A percentile compares a stretch with the other conserved stretches of the same genome.
These are phyloP conservation scores for Fusarium sp. DNA, from an alignment of 2,329 filamentous ascomycete genomes.

Conservation along the genomic window DNA sequence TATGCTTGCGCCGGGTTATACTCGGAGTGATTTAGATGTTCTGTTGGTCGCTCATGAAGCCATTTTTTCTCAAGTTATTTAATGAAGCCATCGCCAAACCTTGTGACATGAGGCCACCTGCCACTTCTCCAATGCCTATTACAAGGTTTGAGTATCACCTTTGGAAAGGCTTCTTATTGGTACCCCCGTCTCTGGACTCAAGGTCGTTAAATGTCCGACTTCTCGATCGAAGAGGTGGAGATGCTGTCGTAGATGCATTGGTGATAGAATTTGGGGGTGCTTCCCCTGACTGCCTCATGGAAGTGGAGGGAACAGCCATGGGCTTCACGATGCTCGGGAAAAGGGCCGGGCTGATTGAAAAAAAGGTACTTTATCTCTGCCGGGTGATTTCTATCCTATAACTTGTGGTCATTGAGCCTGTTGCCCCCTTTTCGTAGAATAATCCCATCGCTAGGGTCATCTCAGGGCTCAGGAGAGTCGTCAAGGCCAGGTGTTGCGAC, in stretches of 20 bases:
- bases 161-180: not conserved
- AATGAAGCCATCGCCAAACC: too few relatives aligned
- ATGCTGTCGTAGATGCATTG: not conserved
- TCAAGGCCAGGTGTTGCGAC: not conserved
- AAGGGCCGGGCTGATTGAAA: not conserved
- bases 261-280: not conserved
- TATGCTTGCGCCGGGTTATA: too few relatives aligned
- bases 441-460: not conserved
- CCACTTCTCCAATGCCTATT: too few relatives aligned
- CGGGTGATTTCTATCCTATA: rapidly evolving
- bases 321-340: not conserved
- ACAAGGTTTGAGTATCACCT: too few relatives aligned
- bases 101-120: not conserved
- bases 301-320: not conserved
- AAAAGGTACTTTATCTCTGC: not conserved
- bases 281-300: not conserved
- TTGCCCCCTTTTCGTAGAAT: not conserved
- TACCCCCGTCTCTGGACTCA: not conserved
- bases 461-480: not conserved
- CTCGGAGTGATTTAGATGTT: too few relatives aligned
- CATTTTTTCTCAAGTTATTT: too few relatives aligned
- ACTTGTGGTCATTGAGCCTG: not conserved
- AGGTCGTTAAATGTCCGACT: not conserved
- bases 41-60: too few relatives aligned
- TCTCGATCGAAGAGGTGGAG: not conserved